These are phyloP conservation scores for Euptelea pleiosperma DNA, from an alignment of 164 flowering plant genomes.

Conservation along the genomic window DNA sequence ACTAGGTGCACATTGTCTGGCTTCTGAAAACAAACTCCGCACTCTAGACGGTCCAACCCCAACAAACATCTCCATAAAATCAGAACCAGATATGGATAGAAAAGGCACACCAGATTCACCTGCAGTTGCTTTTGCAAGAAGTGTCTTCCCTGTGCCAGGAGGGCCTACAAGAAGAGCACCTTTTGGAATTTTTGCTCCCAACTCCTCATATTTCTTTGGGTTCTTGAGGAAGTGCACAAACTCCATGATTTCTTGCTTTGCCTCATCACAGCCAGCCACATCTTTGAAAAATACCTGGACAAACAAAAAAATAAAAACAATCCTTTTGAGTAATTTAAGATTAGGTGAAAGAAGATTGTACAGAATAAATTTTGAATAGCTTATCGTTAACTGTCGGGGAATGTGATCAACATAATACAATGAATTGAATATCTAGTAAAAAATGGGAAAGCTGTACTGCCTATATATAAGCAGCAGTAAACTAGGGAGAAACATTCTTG, in stretches of 20 bases:
- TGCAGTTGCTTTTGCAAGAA: constrained; percentile 93
- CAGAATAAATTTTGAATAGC: too few species aligned
- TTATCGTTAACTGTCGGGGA: too few species aligned
- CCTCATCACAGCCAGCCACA: constrained; percentile 97
- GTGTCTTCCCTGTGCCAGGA: constrained; percentile 95
- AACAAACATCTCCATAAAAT: constrained; percentile 95
- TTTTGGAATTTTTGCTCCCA: constrained; percentile 92
- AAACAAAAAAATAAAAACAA: constrained; percentile 6
- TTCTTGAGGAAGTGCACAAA: constrained; percentile 90
- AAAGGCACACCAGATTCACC: constrained; percentile 92
- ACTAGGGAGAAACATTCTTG: neutral
- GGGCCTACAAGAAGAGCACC: constrained; percentile 95
- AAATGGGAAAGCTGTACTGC: neutral
- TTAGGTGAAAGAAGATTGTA: neutral
- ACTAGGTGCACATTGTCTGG: constrained; percentile 87
- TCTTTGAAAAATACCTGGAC: constrained; percentile 75
- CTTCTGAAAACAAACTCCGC: constrained; percentile 77
- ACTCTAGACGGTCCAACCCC: constrained; percentile 96
- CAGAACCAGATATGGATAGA: constrained; percentile 84
- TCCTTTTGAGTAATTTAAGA: neutral
- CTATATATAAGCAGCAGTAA: constrained; percentile 2
- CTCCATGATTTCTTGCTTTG: constrained; percentile 96
- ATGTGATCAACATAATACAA: neutral
- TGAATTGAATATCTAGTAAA: neutral
- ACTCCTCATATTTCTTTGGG: constrained; percentile 81